phyloP scores from a whole-genome alignment of 2,329 filamentous ascomycete species.

The Drechslerella coelobrocha region DNA sequence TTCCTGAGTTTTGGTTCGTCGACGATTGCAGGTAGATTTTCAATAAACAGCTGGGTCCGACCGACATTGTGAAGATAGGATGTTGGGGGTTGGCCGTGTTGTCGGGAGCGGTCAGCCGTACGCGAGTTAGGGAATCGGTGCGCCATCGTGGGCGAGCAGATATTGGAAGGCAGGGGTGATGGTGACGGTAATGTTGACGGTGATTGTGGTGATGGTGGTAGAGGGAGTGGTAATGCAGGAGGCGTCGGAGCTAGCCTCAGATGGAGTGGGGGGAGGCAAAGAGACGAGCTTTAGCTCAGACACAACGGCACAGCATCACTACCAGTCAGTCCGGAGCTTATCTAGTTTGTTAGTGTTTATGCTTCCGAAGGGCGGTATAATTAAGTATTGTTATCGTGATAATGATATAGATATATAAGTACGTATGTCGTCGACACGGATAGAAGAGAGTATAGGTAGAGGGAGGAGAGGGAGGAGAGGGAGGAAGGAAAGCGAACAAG shows the following conservation, averaged over 20 bases:
- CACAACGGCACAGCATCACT: too few species aligned
- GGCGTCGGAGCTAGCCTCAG: too few species aligned
- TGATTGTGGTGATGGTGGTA: too few species aligned
- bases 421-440: too few species aligned
- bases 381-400: too few species aligned
- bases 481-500: neutral
- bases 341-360: neutral
- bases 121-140: constrained; percentile 31
- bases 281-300: too few species aligned
- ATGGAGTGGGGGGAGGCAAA: too few species aligned
- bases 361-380: too few species aligned
- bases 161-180: neutral
- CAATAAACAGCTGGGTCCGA: constrained; percentile 36
- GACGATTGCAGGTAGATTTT: constrained; percentile 27
- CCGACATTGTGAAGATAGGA: constrained; percentile 8
- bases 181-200: neutral
- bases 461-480: constrained; percentile 3
- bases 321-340: too few species aligned
- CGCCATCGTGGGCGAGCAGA: constrained; percentile 22
- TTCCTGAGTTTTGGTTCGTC: constrained; percentile 44
- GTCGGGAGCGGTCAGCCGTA: constrained; percentile 1
- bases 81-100: constrained; percentile 21
- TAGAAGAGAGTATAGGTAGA: neutral
- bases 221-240: too few species aligned
- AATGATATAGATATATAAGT: too few species aligned